These are phyloP conservation scores for Ampelocalamus luodianensis DNA, from an alignment of 176 grass and related monocot genomes.

Conservation along the genomic window DNA sequence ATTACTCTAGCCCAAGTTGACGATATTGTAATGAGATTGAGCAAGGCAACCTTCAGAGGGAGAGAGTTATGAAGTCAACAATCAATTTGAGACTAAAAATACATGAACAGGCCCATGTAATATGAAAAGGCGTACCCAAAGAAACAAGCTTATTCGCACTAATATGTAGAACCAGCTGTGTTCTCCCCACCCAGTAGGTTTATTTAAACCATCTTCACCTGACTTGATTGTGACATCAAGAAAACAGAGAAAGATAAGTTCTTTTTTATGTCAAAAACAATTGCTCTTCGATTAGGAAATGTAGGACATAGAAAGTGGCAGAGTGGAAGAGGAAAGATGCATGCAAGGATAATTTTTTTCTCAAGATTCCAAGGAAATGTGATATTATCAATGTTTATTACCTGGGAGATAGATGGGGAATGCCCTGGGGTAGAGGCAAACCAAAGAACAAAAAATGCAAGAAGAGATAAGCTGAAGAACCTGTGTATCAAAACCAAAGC, in stretches of 20 bases:
- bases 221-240: constrained; percentile 39
- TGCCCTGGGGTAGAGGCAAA: constrained; percentile 60
- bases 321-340: not conserved
- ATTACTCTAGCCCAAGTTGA: constrained; percentile 95
- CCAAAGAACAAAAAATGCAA: constrained; percentile 90
- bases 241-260: constrained; percentile 14
- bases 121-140: constrained; percentile 66
- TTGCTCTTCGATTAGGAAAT: not conserved
- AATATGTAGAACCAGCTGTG: constrained; percentile 85
- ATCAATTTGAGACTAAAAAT: not conserved
- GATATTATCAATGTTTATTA: constrained; percentile 36
- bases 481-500: constrained; percentile 87
- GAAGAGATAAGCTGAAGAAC: constrained; percentile 90
- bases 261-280: not conserved
- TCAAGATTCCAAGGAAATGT: not conserved
- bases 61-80: constrained; percentile 22
- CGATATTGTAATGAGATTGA: constrained; percentile 95
- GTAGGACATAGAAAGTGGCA: not conserved
- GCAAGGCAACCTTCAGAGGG: constrained; percentile 75
- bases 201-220: constrained; percentile 50
- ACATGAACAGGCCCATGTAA: not conserved
- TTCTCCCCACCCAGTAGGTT: constrained; percentile 59
- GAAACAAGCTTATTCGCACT: constrained; percentile 80
- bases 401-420: constrained; percentile 42
- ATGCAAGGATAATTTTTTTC: not conserved